Percentiles rank a stretch among this genome's conserved stretches.
Evolutionary conservation across 2,329 filamentous ascomycete genomes (phyloP).

Genomic region (Nannizziopsis arthrosporioides): DNA sequence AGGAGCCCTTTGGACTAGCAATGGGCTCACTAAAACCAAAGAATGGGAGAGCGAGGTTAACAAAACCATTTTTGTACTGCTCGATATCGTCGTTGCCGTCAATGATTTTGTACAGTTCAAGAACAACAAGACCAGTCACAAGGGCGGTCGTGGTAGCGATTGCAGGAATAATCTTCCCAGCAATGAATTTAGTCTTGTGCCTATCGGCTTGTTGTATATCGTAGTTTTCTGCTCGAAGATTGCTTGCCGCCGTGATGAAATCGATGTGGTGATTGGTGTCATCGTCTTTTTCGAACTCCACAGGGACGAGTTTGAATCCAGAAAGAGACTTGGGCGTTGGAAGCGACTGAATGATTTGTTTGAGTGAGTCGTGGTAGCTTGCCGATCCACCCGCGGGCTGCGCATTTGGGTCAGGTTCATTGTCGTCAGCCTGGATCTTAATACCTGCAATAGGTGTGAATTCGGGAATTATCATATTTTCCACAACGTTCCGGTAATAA

Average conservation of each 20-base stretch:
- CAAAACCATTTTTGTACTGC: conserved; percentile 98
- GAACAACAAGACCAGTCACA: conserved; percentile 80
- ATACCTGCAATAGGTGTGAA: conserved; percentile 82
- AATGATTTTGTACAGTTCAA: conserved; percentile 93
- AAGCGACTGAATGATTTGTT: conserved; percentile 58
- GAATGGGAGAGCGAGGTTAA: conserved; percentile 92
- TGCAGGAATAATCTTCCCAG: conserved; percentile 96
- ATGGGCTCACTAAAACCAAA: conserved; percentile 98
- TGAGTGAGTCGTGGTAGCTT: conserved; percentile 64
- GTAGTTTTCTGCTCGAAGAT: conserved; percentile 94
- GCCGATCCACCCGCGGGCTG: conserved; percentile 41
- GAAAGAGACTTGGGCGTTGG: conserved; percentile 69
- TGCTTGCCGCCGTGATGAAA: conserved; percentile 95
- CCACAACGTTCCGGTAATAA: conserved; percentile 67
- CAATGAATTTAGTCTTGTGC: conserved; percentile 99
- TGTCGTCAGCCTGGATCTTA: conserved; percentile 94
- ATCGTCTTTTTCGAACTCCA: conserved; percentile 98
- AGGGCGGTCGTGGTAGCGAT: conserved; percentile 95
- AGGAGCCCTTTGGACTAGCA: conserved; percentile 81
- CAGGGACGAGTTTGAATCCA: conserved; percentile 78
- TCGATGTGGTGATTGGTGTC: conserved; percentile 97
- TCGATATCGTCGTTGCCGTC: conserved; percentile 95
- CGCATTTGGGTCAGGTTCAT: conserved; percentile 84
- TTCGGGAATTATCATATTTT: conserved; percentile 90
- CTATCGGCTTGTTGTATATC: conserved; percentile 85